A percentile compares a stretch with the other conserved stretches of the same genome.
phyloP scores from a whole-genome alignment of 2,329 filamentous ascomycete species.

The Catunica adiposa region DNA sequence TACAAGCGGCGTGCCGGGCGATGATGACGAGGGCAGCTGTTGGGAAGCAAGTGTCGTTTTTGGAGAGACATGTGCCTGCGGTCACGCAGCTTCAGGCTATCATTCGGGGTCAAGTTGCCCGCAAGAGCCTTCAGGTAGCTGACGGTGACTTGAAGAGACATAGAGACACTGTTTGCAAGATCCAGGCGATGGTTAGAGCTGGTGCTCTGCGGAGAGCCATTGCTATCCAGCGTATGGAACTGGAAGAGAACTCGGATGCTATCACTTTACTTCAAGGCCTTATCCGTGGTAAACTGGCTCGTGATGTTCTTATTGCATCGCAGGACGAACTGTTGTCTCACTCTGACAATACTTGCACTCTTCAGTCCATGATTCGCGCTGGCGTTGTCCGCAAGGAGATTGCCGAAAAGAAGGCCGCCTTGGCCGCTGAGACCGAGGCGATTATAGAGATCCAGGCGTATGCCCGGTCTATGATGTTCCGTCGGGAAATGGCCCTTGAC shows the following conservation, averaged over 20 bases:
- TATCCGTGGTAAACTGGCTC: conserved; percentile 31
- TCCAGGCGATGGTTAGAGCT: conserved; percentile 39
- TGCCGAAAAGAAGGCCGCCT: conserved; percentile 28
- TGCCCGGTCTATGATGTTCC: conserved; percentile 44
- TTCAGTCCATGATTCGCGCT: conserved; percentile 39
- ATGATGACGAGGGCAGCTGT: conserved; percentile 62
- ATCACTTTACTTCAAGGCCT: conserved; percentile 28
- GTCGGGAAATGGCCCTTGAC: conserved; percentile 32
- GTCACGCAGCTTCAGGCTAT: conserved; percentile 42
- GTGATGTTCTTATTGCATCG: conserved; percentile 28
- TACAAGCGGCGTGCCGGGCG: conserved; percentile 64
- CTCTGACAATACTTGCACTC: conserved; percentile 25
- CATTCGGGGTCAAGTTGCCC: conserved; percentile 35
- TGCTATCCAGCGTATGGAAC: conserved; percentile 28
- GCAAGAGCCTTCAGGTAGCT: conserved; percentile 27
- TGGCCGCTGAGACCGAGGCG: conserved; percentile 30
- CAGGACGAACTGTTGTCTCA: conserved; percentile 33
- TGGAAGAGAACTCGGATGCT: conserved; percentile 30
- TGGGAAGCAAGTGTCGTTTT: conserved; percentile 53
- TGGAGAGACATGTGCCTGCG: conserved; percentile 34
- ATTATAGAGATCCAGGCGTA: conserved; percentile 39
- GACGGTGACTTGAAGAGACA: conserved; percentile 32
- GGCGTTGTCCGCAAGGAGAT: conserved; percentile 36
- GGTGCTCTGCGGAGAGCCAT: conserved; percentile 37
- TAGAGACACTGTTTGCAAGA: conserved; percentile 24